These are phyloP conservation scores for Annona cherimola DNA, from an alignment of 164 flowering plant genomes.

Conservation along the genomic window DNA sequence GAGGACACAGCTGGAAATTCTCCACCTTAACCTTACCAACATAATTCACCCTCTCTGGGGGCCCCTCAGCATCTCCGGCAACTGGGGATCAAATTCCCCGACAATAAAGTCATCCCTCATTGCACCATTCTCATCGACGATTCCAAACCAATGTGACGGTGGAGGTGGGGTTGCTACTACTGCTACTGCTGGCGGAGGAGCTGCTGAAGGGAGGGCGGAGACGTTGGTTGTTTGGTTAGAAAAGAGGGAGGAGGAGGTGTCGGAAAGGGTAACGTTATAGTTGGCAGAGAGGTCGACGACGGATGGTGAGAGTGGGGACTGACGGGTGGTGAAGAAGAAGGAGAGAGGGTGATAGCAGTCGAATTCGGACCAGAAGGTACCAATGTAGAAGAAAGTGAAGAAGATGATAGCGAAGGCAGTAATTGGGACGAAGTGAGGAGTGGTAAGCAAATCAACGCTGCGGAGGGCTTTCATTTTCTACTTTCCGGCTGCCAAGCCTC, in stretches of 20 bases:
- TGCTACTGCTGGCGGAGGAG: constrained; percentile 10
- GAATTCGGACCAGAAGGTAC: constrained; percentile 70
- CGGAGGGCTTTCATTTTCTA: constrained; percentile 29
- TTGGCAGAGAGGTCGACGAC: not conserved
- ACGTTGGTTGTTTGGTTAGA: constrained; percentile 39
- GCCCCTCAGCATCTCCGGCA: too few relatives aligned
- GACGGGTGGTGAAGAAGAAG: constrained; percentile 48
- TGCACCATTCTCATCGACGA: constrained; percentile 74
- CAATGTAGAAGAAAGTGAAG: constrained; percentile 63
- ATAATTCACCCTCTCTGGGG: constrained; percentile 6
- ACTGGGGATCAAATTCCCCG: constrained; percentile 66
- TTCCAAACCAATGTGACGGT: constrained; percentile 51
- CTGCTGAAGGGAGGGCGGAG: constrained; percentile 16
- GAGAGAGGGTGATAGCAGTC: constrained; percentile 49
- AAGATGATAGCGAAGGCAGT: constrained; percentile 37
- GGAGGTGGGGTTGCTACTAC: constrained; percentile 37
- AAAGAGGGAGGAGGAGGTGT: constrained; percentile 37
- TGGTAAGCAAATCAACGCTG: constrained; percentile 28
- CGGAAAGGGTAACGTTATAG: constrained; percentile 7
- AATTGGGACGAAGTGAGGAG: constrained; percentile 36
- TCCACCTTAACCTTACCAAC: constrained; percentile 30
- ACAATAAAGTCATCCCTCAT: constrained; percentile 80
- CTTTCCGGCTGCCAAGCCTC: too few relatives aligned
- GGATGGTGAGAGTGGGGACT: not conserved
- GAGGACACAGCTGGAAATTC: constrained; percentile 49